Conservation (phyloP, 2,329 filamentous ascomycete genomes). For the Lizonia empirigonia region DNA sequence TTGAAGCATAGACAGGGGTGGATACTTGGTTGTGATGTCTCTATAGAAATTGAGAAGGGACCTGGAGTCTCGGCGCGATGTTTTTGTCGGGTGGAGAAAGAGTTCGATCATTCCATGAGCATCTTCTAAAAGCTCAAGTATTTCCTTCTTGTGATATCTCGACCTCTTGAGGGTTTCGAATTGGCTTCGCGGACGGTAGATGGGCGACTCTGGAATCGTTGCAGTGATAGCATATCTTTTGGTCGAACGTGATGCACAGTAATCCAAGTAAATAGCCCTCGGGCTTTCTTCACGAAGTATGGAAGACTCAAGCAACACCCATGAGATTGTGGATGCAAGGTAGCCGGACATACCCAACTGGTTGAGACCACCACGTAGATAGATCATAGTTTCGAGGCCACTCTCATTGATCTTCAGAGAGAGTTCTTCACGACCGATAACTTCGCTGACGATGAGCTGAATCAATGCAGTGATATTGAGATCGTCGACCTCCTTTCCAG, state of each 20-base stretch:
- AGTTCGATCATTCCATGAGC: constrained; percentile 40
- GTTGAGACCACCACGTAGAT: constrained; percentile 41
- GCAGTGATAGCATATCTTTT: constrained; percentile 25
- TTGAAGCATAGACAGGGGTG: constrained; percentile 16
- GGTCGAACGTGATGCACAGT: constrained; percentile 21
- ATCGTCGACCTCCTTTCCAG: constrained; percentile 33
- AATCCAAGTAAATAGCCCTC: constrained; percentile 34
- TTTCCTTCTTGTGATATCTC: constrained; percentile 16
- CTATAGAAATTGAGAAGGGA: constrained; percentile 27
- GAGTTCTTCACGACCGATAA: constrained; percentile 36
- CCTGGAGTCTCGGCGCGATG: constrained; percentile 22
- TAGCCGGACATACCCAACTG: constrained; percentile 39
- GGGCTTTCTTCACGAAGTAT: constrained; percentile 40
- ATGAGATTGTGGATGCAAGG: constrained; percentile 40
- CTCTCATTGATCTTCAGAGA: constrained; percentile 33
- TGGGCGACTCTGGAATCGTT: constrained; percentile 44
- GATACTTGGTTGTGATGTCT: constrained; percentile 30
- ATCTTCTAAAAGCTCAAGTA: constrained; percentile 35
- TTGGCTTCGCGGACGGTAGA: constrained; percentile 38
- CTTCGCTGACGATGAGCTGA: constrained; percentile 44
- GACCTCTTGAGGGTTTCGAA: constrained; percentile 39
- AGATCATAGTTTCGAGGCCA: constrained; percentile 41
- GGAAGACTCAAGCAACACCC: constrained; percentile 41
- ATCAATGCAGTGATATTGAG: constrained; percentile 45
- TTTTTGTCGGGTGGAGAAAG: constrained; percentile 31